phyloP scores from a whole-genome alignment of 2,329 filamentous ascomycete species.

The Sphaceloma murrayae region DNA sequence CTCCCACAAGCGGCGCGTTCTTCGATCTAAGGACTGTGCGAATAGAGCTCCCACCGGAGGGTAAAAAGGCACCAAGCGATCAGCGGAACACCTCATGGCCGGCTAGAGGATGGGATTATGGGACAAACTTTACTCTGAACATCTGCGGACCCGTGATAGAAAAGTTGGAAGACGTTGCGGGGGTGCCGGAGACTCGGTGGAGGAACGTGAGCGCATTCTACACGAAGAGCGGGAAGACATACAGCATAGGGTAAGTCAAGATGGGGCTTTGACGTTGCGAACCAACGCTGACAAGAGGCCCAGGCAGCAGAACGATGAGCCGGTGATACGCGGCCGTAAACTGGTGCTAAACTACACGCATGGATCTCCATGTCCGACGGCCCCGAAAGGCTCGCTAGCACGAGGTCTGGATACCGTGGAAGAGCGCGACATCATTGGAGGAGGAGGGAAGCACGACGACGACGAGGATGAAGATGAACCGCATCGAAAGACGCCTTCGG shows the following conservation, averaged over 20 bases:
- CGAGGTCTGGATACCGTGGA: conserved; percentile 19
- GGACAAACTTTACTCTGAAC: conserved; percentile 74
- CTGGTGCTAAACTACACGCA: conserved; percentile 43
- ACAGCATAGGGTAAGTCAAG: conserved; percentile 63
- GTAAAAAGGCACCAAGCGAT: conserved; percentile 39
- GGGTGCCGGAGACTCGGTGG: conserved; percentile 54
- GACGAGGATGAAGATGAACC: conserved; percentile 24
- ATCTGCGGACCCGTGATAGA: conserved; percentile 70
- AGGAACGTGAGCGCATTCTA: conserved; percentile 74
- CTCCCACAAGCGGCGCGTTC: conserved; percentile 51
- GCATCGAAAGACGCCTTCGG: conserved; percentile 19
- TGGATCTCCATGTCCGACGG: conserved; percentile 38
- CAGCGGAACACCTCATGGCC: conserved; percentile 52
- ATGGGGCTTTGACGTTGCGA: neutral
- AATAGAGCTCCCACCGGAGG: conserved; percentile 37
- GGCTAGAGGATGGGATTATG: conserved; percentile 65
- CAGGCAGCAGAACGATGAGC: conserved; percentile 46
- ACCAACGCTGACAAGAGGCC: conserved; percentile 2
- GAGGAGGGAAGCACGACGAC: conserved; percentile 26
- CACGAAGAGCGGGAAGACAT: conserved; percentile 53
- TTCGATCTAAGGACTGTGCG: conserved; percentile 54
- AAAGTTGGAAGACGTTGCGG: conserved; percentile 39
- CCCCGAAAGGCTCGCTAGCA: conserved; percentile 15
- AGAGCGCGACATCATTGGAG: conserved; percentile 33
- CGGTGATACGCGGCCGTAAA: conserved; percentile 57